Evolutionary conservation across 306 rosid species (phyloP), one percentile per base, ranked within the genome.

Genomic region (Acacia acuminata): DNA sequence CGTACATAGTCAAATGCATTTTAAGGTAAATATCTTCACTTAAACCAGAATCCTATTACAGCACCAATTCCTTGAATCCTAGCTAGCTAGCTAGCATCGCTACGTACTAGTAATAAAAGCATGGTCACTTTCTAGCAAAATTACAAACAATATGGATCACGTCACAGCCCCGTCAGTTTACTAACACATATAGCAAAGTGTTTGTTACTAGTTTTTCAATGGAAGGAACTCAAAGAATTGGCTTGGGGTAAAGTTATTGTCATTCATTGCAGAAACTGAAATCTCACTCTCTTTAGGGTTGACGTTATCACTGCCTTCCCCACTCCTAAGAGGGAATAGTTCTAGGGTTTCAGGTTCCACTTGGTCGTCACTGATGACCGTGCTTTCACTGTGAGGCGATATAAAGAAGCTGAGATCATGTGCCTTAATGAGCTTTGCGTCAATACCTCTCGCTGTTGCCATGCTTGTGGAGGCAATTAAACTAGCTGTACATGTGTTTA

Each of bases 201-300:
- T n/a, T 13, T 27, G 24, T 20, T 12, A 30, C 81, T 51, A 86
- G 74, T 92, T 86, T 87, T 92, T 92, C 87, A 89, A 75, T 16
- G 97, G 97, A 69, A 92, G 97, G 86, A 92, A 92, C 88, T 90
- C 97, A 42, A 90, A 89, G 78, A 93, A 94, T 76, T 90, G 93
- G 88, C 72, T 79, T 8, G 89, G 93, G 42, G 85, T 80, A 42
- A 79, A 50, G 82, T 60, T 73, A 38, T 38, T 38, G 55, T 87
- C 80, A 80, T 87, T 84, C 83, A 84, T 77, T 73, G 87, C 84
- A 77, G 97, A 89, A 51, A 32, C 64, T 5, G 89, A 87, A 76
- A 82, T 81, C 53, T 88, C 89, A 36, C 86, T 61, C 85, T 88
- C 87, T 51, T 88, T 86, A 14, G 86, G 84, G 83, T 85, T 38